Base-by-base conservation (phyloP, 768 basidiomycete species). In the Hygrophorus russula region DNA sequence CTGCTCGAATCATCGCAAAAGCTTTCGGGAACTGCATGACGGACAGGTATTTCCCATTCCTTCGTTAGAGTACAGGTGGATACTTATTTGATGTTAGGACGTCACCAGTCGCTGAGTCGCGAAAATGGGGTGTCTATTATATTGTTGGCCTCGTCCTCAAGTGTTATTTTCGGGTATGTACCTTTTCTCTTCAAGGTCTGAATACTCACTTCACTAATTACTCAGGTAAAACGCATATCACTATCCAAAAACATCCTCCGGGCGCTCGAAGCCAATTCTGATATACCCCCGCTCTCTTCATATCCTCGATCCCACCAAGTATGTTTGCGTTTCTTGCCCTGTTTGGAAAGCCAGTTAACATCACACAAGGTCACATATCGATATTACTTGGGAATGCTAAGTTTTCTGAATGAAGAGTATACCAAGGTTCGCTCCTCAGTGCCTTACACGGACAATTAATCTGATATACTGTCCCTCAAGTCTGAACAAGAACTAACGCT, bases 371-470 rank as follows among this genome's bases (percentile, higher is more conserved):
- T 96, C 40, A 93, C 93, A 17, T 96, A 86, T 63, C 72, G 80
- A 48, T 99, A 94, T 68, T 97, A 97, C 57, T 63, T 96, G 38
- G 96, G 94, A 49, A 88, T 97, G 80, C 70, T 98, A 48, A 82
- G 79, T 56, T 97, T 98, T 64, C 61, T 97, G 48, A 88, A 88
- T 54, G 96, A 97, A 58, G 85, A 94, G 39, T 93, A 89, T 55
- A 69, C 66, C 31, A 90, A 90, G 66, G 89, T 82, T 38, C 27
- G 59, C 49, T 30, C n/a, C 42, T 10, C 36, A 41, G 10, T 36
- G 46, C 15, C 11, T 44, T 14, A 19, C 12, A 28, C 14, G 10
- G 20, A 18, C 32, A 30, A 36, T 12, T 15, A 35, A 11, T 14
- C 30, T 33, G n/a, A 13, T 15, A 27, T 42, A 28, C 18, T 29